phyloP scores from a whole-genome alignment of 2,329 filamentous ascomycete species.

The Myriangium duriaei region DNA sequence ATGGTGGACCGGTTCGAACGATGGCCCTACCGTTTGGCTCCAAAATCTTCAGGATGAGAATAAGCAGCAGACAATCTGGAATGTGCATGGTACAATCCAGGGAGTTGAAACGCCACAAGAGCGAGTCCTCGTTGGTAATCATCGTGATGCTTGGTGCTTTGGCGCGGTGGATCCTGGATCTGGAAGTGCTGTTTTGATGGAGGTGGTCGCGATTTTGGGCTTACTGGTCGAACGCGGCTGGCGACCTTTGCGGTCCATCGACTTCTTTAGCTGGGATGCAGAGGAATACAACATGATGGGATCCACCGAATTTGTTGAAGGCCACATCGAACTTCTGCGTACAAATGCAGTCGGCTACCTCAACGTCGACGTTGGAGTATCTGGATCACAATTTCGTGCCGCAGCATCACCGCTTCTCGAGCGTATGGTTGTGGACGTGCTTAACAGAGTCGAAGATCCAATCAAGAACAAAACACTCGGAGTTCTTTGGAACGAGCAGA shows the following conservation, averaged over 20 bases:
- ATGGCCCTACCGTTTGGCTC: constrained; percentile 66
- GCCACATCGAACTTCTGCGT: constrained; percentile 60
- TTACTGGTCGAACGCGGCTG: constrained; percentile 66
- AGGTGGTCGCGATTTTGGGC: constrained; percentile 75
- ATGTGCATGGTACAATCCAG: constrained; percentile 70
- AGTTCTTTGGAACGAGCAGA: constrained; percentile 59
- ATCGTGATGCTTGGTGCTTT: constrained; percentile 85
- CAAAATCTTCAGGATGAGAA: constrained; percentile 80
- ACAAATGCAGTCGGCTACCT: constrained; percentile 72
- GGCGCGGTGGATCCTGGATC: constrained; percentile 77
- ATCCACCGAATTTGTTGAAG: constrained; percentile 89
- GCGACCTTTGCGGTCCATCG: constrained; percentile 85
- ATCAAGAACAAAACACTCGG: constrained; percentile 57
- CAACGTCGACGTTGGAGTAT: constrained; percentile 77
- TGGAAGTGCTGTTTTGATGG: constrained; percentile 82
- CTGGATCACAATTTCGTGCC: constrained; percentile 62
- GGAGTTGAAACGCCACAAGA: constrained; percentile 78
- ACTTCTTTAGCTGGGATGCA: constrained; percentile 94
- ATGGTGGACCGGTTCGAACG: constrained; percentile 72
- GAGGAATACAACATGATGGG: constrained; percentile 88
- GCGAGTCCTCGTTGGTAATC: constrained; percentile 80
- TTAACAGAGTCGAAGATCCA: constrained; percentile 65
- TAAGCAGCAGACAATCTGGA: constrained; percentile 76
- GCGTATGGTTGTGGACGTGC: constrained; percentile 56
- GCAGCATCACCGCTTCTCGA: constrained; percentile 70